Evolutionary conservation across 2,329 filamentous ascomycete species (phyloP), one percentile per base, ranked within the genome.

Genomic region (Pseudocercospora vitis): DNA sequence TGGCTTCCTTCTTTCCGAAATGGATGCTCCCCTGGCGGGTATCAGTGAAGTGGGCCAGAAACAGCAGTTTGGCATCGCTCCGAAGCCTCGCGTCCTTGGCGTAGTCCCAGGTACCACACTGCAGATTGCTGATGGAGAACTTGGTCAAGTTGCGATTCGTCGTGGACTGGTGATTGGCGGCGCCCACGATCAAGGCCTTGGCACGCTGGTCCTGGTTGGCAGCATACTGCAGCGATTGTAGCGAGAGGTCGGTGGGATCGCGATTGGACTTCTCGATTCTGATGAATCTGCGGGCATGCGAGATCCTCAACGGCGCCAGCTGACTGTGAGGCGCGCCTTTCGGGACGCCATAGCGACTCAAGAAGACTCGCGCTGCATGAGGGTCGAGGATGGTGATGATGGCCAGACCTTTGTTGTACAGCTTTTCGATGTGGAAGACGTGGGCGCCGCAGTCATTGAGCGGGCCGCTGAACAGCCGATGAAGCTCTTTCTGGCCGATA

Each of bases 21-120:
- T 66, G 65, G 33, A 74, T 61, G 1, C 53, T 70, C 1, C 75
- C 79, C 35, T 66, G 39, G 53, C 66, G 54, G 64, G 65, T 53
- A 76, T 81, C 64, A 18, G 61, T 60, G 45, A 69, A 72, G 51
- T 78, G 73, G 2, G 70, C 62, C 3, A 71, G 65, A 56, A 78
- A 81, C 4, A 69, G 64, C 7, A 75, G 67, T 12, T 59, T 51
- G 2, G 51, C 26, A 7, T 40, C 47, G 21, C 33, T 52, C 8
- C 42, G 46, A 7, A 46, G 46, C 19, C 33, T 28, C 8, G 73
- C 61, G 1, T 63, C 58, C 3, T 62, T 51, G 24, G 68, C 56
- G 54, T 76, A 78, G 32, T 67, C 66, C 74, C 76, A 79, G 1
- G 72, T 60, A 3, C 79, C 76, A 54, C 73, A 76, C 8, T 67